A percentile compares a stretch with the other conserved stretches of the same genome.
Conservation (phyloP, 352 stramenopile genomes). For the Globisporangium heterothallicum region DNA sequence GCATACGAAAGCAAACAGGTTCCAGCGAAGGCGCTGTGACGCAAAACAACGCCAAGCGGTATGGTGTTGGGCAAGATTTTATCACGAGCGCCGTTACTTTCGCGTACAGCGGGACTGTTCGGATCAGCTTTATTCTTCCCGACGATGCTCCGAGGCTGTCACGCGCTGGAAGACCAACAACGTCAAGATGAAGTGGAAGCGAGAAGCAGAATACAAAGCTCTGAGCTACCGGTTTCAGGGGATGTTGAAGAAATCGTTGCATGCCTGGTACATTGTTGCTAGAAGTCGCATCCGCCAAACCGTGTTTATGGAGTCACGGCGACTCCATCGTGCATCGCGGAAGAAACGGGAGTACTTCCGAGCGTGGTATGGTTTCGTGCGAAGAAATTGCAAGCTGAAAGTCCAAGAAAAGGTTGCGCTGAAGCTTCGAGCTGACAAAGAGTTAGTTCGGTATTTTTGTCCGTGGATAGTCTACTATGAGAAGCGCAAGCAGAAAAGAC, state of each 20-base stretch:
- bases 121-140: slow-evolving; percentile 3
- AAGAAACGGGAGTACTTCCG: slow-evolving; percentile 2
- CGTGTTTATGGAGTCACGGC: slow-evolving; percentile 13
- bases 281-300: slow-evolving; percentile 11
- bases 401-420: not conserved
- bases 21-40: slow-evolving; percentile 8
- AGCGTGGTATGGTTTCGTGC: not conserved
- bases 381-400: not conserved
- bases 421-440: not conserved
- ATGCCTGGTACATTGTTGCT: slow-evolving; percentile 24
- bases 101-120: not conserved
- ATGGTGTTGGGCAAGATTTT: slow-evolving; percentile 2
- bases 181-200: not conserved
- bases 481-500: not conserved
- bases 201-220: slow-evolving; percentile 14
- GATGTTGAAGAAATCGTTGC: slow-evolving; percentile 16
- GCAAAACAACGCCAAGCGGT: slow-evolving; percentile 3
- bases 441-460: slow-evolving; percentile 3
- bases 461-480: not conserved
- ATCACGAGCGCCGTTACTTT: not conserved
- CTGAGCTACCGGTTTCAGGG: slow-evolving; percentile 24
- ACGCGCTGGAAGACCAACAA: slow-evolving; percentile 6
- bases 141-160: slow-evolving; percentile 8
- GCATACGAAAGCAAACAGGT: slow-evolving; percentile 4
- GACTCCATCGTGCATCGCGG: not conserved